Conservation (phyloP, 208 protist genomes). For the Leishmania guyanensis region DNA sequence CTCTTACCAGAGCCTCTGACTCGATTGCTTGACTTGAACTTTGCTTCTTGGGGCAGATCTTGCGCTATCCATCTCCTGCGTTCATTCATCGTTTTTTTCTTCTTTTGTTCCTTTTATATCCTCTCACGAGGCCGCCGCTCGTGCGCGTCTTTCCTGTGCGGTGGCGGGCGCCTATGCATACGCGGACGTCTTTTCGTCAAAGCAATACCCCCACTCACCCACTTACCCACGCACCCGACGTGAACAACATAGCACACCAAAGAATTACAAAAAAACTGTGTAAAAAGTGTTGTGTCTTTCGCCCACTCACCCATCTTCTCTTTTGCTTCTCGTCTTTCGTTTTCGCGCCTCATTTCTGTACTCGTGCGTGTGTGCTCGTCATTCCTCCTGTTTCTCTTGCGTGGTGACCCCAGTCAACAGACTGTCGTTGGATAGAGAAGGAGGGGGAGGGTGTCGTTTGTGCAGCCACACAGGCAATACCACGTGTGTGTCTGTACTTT, state of each 20-base stretch:
- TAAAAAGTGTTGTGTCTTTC: background rate
- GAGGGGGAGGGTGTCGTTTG: background rate
- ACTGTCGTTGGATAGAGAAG: background rate
- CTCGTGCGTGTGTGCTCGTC: background rate
- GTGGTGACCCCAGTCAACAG: background rate
- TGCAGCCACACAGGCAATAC: background rate
- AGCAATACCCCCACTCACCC: too few relatives aligned
- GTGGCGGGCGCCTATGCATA: background rate
- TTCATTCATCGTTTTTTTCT: background rate
- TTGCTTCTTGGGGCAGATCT: background rate
- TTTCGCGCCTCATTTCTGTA: constrained; percentile 5
- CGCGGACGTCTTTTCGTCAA: background rate
- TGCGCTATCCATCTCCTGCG: background rate
- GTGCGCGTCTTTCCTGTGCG: background rate
- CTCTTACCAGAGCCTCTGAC: background rate
- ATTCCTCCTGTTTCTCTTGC: background rate
- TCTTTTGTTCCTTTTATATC: background rate
- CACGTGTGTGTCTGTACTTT: too few relatives aligned
- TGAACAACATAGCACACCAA: background rate
- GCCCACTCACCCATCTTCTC: constrained; percentile 6
- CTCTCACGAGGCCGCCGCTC: too few relatives aligned
- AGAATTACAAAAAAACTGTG: background rate
- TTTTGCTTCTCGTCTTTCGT: constrained; percentile 9
- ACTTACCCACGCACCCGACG: background rate
- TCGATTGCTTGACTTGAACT: background rate